Conservation (phyloP, 805 yeast species). For the Starmerella roubikii region DNA sequence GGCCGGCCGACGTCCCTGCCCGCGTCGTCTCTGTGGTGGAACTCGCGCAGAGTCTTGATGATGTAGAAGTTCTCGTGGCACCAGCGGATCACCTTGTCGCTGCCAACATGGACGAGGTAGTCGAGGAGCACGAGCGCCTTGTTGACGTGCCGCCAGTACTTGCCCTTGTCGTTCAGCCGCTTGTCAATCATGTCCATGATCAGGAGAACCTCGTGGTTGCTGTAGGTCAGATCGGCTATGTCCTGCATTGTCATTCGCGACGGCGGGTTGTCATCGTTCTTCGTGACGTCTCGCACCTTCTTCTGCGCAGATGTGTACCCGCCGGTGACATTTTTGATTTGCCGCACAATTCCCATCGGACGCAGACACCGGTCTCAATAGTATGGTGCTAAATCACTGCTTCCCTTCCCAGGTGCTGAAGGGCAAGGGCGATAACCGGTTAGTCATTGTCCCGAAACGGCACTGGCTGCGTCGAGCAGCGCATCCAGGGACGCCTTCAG, state of each 20-base stretch:
- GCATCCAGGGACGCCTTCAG: too few species aligned
- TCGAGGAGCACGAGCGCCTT: conserved; percentile 83
- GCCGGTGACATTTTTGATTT: conserved; percentile 75
- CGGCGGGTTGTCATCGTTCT: conserved; percentile 82
- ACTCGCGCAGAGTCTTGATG: conserved; percentile 81
- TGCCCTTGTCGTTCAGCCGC: conserved; percentile 87
- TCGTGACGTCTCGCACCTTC: conserved; percentile 76
- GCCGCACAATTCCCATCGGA: conserved; percentile 66
- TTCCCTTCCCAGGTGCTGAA: not conserved
- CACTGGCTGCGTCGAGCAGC: too few species aligned
- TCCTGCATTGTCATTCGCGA: conserved; percentile 70
- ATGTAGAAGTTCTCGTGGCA: conserved; percentile 76
- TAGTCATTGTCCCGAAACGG: too few species aligned
- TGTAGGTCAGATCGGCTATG: conserved; percentile 59
- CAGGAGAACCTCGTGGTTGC: conserved; percentile 61
- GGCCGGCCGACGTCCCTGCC: conserved; percentile 80
- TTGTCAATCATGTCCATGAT: conserved; percentile 90
- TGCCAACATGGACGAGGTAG: conserved; percentile 70
- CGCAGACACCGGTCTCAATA: not conserved
- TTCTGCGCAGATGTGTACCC: conserved; percentile 82
- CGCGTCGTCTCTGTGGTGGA: conserved; percentile 63
- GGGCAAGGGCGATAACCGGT: conserved; percentile 1
- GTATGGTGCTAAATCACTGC: not conserved
- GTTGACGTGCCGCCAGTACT: conserved; percentile 93
- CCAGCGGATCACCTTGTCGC: conserved; percentile 85